Evolutionary conservation across 75 land plant species (phyloP).

Genomic region (Picea sitchensis): DNA sequence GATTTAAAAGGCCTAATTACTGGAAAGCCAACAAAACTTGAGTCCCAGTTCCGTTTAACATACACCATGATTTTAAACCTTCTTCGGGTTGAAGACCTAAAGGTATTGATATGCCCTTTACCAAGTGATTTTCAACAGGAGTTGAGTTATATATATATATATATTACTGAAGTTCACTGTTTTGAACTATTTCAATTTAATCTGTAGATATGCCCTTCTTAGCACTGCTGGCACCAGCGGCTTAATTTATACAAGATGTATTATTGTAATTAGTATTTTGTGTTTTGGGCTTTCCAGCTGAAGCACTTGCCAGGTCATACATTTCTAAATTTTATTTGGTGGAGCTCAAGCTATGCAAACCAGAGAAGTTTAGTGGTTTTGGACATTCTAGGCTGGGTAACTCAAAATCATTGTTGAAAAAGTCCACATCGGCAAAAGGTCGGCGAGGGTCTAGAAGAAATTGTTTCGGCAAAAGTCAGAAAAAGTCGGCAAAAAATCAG

Average conservation of each 20-base stretch:
- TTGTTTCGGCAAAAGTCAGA: no score
- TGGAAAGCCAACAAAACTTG: constrained; percentile 89
- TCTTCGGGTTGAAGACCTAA: constrained; percentile 97
- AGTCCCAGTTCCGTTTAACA: constrained; percentile 95
- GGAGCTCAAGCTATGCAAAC: background rate
- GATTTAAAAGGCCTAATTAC: constrained; percentile 75
- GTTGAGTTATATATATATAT: background rate
- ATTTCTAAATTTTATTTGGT: no score
- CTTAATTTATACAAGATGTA: background rate
- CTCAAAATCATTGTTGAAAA: background rate
- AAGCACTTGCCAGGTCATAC: background rate
- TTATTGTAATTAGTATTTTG: background rate
- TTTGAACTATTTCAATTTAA: background rate
- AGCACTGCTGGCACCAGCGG: background rate
- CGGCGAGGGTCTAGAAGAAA: no score
- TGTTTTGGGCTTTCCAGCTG: background rate
- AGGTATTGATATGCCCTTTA: constrained; percentile 38
- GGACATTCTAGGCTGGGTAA: background rate
- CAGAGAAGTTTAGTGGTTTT: background rate
- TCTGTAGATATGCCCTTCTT: background rate
- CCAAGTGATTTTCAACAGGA: background rate
- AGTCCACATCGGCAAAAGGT: no score
- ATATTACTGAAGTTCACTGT: background rate
- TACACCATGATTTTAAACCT: constrained; percentile 97
- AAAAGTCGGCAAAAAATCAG: no score